Base-by-base conservation (phyloP, 768 basidiomycete species). In the Serendipita sp. region DNA sequence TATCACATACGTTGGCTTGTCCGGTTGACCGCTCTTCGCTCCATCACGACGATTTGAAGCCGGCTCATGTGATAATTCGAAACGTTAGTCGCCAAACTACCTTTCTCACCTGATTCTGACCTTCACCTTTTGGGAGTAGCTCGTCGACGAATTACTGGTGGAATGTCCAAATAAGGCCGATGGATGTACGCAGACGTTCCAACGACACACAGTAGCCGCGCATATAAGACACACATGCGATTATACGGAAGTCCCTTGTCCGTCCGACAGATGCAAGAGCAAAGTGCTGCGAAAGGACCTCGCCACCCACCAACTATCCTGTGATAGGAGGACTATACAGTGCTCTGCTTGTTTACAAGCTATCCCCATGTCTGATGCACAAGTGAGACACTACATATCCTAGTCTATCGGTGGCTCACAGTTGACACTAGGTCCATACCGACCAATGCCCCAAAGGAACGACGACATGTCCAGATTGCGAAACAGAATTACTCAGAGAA, bases 11-110 rank as follows among this genome's bases (percentile, higher is more conserved):
- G 4, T 76, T 79, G 0, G 83, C 85, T 66, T 95, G 92, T 72
- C 92, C 92, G 10, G 83, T 95, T 34, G 91, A 94, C 73, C 82
- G 92, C 23, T 85, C 82, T 13, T 77, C 83, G 0, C 76, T 94
- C 36, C 73, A 75, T 1, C 64, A 74, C n/a, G 75, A 74, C n/a
- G 83, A 87, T 67, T 74, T 92, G 63, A 69, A 69, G 0, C 82
- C 84, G 16, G 85, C 87, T n/a, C 81, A 83, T 71, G 82, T 86
- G 13, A 84, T 92, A 36, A 78, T 92, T 46, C 81, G 87, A 66
- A 83, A 87, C 66, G 87, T 88, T 66, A 69, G 86, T 76, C 3
- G 58, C 37, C 15, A 52, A 27, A 29, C 4, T 48, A 34, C 64
- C 46, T 62, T 37, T 65, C n/a, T 36, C 43, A 33, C 29, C 27